Percentiles rank a stretch among this genome's conserved stretches.
phyloP scores from a whole-genome alignment of 805 yeast species.

The Saccharomycopsis babjevae region DNA sequence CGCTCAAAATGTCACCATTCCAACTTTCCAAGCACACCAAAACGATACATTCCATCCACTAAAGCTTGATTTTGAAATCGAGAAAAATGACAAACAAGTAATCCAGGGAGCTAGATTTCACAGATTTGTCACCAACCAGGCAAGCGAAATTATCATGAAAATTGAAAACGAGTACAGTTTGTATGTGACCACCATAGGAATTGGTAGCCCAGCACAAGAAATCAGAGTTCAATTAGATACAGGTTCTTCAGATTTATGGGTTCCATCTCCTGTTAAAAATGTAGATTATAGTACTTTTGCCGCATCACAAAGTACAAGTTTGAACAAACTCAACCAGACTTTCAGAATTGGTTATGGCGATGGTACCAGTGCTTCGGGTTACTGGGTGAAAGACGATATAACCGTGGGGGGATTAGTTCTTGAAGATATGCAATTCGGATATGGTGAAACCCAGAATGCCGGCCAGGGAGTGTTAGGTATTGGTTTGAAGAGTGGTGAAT shows the following conservation, averaged over 20 bases:
- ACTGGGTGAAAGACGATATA: constrained; percentile 11
- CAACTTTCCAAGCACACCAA: not conserved
- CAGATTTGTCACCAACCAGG: constrained; percentile 1
- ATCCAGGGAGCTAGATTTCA: not conserved
- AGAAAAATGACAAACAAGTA: not conserved
- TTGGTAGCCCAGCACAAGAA: constrained; percentile 50
- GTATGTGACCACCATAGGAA: constrained; percentile 33
- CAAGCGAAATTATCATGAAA: constrained; percentile 6
- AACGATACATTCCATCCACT: constrained; percentile 1
- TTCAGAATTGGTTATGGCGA: constrained; percentile 10
- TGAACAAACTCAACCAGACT: not conserved
- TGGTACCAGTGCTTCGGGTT: constrained; percentile 7
- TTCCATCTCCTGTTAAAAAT: constrained; percentile 20
- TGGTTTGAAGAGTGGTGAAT: constrained; percentile 60
- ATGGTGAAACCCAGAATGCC: constrained; percentile 9
- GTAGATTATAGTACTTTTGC: not conserved
- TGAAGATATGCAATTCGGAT: constrained; percentile 9
- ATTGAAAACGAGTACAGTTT: constrained; percentile 31
- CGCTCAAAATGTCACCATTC: not conserved
- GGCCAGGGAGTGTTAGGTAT: constrained; percentile 59
- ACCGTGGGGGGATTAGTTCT: constrained; percentile 3
- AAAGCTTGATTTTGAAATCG: constrained; percentile 7
- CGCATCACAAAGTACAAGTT: not conserved
- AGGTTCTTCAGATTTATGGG: constrained; percentile 71
- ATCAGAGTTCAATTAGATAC: constrained; percentile 57